phyloP scores from a whole-genome alignment of 805 yeast species.

The Yarrowia sp. region DNA sequence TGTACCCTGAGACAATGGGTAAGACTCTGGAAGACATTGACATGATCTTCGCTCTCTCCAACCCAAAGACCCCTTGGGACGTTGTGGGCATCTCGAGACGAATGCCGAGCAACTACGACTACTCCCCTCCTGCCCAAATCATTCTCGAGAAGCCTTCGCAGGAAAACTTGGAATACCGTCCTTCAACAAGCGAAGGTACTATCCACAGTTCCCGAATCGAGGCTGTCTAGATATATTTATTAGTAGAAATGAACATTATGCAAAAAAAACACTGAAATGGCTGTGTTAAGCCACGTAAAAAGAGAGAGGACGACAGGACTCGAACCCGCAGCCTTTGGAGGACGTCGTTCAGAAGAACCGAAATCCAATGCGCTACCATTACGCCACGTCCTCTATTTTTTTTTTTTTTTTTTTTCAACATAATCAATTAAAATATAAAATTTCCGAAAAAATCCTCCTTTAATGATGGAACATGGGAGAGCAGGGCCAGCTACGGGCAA shows the following conservation, averaged over 20 bases:
- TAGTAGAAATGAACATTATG: not conserved
- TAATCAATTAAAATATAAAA: too few relatives aligned
- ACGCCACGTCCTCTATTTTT: constrained; percentile 23
- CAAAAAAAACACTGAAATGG: not conserved
- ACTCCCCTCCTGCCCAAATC: constrained; percentile 25
- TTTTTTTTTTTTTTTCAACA: too few relatives aligned
- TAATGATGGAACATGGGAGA: too few relatives aligned
- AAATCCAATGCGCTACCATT: constrained; percentile 24
- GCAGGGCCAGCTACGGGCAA: too few relatives aligned
- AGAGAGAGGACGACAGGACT: constrained; percentile 22
- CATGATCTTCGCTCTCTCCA: constrained; percentile 27
- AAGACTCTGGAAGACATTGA: constrained; percentile 15
- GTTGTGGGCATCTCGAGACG: constrained; percentile 40
- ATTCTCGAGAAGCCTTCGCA: constrained; percentile 5
- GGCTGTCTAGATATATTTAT: not conserved
- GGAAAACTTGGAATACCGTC: not conserved
- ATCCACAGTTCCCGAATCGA: not conserved
- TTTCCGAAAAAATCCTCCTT: too few relatives aligned
- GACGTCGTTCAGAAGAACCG: constrained; percentile 23
- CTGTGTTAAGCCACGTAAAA: not conserved
- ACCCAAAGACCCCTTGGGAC: constrained; percentile 44
- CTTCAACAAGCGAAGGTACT: not conserved
- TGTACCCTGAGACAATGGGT: constrained; percentile 15
- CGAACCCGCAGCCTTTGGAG: constrained; percentile 25
- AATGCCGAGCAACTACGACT: constrained; percentile 29